Evolutionary conservation across 768 basidiomycete genomes (phyloP).

Genomic region (Psilocybe cubensis): DNA sequence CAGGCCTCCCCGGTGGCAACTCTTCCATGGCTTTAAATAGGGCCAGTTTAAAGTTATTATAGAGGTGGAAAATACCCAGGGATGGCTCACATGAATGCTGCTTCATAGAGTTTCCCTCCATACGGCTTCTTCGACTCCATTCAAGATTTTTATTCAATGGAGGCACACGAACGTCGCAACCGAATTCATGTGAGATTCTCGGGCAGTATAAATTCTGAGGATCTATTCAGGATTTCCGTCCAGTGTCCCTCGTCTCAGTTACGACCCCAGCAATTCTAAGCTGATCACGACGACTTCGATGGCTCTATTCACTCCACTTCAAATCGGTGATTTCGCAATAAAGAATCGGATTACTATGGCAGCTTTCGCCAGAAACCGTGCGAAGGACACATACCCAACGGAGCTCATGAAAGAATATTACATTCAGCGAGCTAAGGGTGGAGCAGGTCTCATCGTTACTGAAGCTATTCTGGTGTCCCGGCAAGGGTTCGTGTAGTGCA

Average conservation of each 20-base stretch:
- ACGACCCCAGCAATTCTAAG: too few species aligned
- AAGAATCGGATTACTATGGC: slow-evolving; percentile 44
- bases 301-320: slow-evolving; percentile 35
- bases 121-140: background rate
- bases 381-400: slow-evolving; percentile 38
- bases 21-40: too few species aligned
- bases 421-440: slow-evolving; percentile 37
- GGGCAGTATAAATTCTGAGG: background rate
- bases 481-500: slow-evolving; percentile 43
- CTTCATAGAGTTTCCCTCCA: background rate
- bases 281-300: background rate
- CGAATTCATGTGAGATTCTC: background rate
- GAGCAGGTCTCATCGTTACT: slow-evolving; percentile 42
- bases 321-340: slow-evolving; percentile 37
- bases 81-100: background rate
- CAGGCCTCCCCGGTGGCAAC: too few species aligned
- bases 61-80: background rate
- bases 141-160: background rate
- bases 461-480: slow-evolving; percentile 43
- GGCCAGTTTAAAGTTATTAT: too few species aligned
- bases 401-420: slow-evolving; percentile 45
- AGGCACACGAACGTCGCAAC: background rate
- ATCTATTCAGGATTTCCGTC: too few species aligned
- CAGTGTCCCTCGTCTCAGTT: too few species aligned
- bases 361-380: slow-evolving; percentile 44